Conservation (phyloP, 768 basidiomycete species). For the Clavaria fumosa region DNA sequence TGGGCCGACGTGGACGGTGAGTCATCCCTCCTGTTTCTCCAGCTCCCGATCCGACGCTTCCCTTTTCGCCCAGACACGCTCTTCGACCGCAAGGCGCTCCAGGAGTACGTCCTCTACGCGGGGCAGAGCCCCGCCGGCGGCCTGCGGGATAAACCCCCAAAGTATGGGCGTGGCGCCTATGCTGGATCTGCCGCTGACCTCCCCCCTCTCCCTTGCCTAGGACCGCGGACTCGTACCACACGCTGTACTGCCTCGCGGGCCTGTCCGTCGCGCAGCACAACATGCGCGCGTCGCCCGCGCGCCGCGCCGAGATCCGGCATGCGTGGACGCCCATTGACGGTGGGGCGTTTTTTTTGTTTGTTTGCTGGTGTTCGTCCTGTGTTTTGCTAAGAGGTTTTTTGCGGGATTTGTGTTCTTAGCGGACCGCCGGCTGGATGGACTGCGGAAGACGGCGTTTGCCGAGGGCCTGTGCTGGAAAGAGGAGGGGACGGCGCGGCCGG, state of each 20-base stretch:
- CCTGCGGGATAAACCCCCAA: constrained; percentile 88
- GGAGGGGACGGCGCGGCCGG: constrained; percentile 35
- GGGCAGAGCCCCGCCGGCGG: constrained; percentile 82
- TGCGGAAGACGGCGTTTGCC: constrained; percentile 28
- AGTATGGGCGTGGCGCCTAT: too few relatives aligned
- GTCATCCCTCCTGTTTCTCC: constrained; percentile 8
- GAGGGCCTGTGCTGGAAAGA: constrained; percentile 51
- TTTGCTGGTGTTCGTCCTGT: too few relatives aligned
- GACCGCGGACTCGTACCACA: constrained; percentile 89
- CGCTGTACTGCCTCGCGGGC: constrained; percentile 83
- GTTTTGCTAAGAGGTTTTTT: background rate
- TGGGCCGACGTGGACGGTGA: constrained; percentile 68
- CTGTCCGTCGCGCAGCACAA: constrained; percentile 80
- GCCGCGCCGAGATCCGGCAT: constrained; percentile 19
- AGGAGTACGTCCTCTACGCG: constrained; percentile 75
- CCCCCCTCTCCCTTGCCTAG: too few relatives aligned
- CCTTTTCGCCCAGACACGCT: constrained; percentile 22
- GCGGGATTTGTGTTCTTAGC: constrained; percentile 16
- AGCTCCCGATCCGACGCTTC: background rate
- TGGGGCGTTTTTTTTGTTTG: background rate
- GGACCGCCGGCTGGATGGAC: constrained; percentile 17
- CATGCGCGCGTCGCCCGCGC: constrained; percentile 32
- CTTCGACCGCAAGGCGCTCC: constrained; percentile 55
- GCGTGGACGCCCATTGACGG: constrained; percentile 22
- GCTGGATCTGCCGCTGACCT: too few relatives aligned